A percentile compares a stretch with the other conserved stretches of the same genome.
Conservation (phyloP, 768 basidiomycete genomes). For the Leucosporidium yakuticum region DNA sequence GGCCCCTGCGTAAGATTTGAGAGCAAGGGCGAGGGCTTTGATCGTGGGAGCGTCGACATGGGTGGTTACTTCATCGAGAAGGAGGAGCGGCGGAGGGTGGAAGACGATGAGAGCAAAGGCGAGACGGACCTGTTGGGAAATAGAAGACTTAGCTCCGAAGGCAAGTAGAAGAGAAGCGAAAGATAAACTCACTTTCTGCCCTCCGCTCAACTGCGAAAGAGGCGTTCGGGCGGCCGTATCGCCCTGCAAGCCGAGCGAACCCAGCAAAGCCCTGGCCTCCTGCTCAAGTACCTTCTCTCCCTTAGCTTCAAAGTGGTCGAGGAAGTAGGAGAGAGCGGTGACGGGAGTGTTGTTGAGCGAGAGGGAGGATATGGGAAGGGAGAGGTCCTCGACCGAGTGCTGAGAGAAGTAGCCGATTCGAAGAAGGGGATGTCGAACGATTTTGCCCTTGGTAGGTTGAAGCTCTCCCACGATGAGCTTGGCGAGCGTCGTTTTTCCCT, state of each 20-base stretch:
- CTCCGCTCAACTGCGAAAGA: slow-evolving; percentile 52
- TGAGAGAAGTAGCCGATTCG: slow-evolving; percentile 60
- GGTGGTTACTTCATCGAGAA: slow-evolving; percentile 58
- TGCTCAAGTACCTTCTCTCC: slow-evolving; percentile 43
- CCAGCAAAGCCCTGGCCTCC: slow-evolving; percentile 48
- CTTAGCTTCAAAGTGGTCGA: slow-evolving; percentile 31
- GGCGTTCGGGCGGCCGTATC: slow-evolving; percentile 48
- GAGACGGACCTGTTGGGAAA: slow-evolving; percentile 51
- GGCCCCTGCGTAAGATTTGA: slow-evolving; percentile 54
- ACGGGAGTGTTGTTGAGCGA: background rate
- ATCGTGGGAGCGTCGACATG: slow-evolving; percentile 63
- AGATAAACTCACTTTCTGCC: slow-evolving; percentile 49
- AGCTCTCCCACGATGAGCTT: slow-evolving; percentile 43
- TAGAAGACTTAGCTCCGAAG: background rate
- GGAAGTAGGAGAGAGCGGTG: slow-evolving; percentile 43
- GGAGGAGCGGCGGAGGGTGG: slow-evolving; percentile 49
- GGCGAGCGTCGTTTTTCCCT: slow-evolving; percentile 58
- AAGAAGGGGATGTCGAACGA: slow-evolving; percentile 37
- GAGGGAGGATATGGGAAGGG: slow-evolving; percentile 39
- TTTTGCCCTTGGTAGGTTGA: slow-evolving; percentile 43
- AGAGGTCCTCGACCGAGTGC: slow-evolving; percentile 56
- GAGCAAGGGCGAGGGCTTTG: slow-evolving; percentile 52
- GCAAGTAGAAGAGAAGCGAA: no score
- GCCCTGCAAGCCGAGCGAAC: slow-evolving; percentile 49
- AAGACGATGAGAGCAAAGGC: slow-evolving; percentile 57